Percentiles rank a stretch among this genome's conserved stretches.
These are phyloP conservation scores for Rhizopogon rudus DNA, from an alignment of 768 basidiomycete genomes.

Conservation along the genomic window DNA sequence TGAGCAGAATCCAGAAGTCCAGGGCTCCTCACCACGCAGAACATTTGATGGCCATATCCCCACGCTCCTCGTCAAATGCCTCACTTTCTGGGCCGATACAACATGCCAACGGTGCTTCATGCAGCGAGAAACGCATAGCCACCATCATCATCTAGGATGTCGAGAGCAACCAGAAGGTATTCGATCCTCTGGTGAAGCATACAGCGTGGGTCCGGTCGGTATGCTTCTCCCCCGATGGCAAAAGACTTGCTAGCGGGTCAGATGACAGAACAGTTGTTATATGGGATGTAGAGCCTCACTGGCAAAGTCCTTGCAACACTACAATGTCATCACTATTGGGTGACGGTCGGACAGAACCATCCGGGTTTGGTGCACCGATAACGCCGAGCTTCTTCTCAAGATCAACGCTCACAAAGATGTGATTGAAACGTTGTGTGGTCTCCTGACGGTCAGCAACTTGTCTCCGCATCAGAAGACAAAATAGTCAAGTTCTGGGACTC, in stretches of 20 bases:
- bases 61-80: not conserved
- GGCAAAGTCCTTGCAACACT: not conserved
- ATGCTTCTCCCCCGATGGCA: constrained; percentile 9
- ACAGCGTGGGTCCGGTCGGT: constrained; percentile 3
- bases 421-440: constrained; percentile 26
- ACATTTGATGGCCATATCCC: not conserved
- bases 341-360: constrained; percentile 17
- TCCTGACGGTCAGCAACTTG: constrained; percentile 21
- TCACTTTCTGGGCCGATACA: not conserved
- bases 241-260: constrained; percentile 6
- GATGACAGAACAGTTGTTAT: constrained; percentile 3
- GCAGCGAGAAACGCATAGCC: not conserved
- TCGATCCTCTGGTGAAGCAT: constrained; percentile 3
- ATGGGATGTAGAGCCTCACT: not conserved
- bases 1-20: too few species aligned
- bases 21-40: not conserved
- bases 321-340: constrained; percentile 9
- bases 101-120: not conserved
- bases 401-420: constrained; percentile 24
- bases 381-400: not conserved
- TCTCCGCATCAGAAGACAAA: constrained; percentile 25
- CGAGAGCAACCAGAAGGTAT: constrained; percentile 7
- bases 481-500: constrained; percentile 27
- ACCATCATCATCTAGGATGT: constrained; percentile 27
- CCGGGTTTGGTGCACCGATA: constrained; percentile 14